Evolutionary conservation across 495 filamentous ascomycete species (phyloP).

Genomic region (Hypoxylon crocopeplum): DNA sequence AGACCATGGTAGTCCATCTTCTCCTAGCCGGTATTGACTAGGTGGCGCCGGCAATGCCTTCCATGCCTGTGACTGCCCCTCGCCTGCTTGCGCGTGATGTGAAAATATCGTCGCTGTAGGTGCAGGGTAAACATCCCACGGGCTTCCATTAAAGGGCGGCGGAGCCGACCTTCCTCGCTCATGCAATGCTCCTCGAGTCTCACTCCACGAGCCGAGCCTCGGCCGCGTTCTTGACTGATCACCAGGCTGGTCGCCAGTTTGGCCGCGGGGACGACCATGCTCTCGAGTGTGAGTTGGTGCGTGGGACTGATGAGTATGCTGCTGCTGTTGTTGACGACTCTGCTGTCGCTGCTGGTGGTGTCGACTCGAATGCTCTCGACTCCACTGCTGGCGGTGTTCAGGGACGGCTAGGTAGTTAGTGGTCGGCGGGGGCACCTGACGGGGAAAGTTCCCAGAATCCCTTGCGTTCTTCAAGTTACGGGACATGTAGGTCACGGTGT

Average conservation of each 20-base stretch:
- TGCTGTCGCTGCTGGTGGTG: slow-evolving; percentile 28
- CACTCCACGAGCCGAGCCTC: slow-evolving; percentile 36
- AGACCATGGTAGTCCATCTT: slow-evolving; percentile 55
- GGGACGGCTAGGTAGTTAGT: slow-evolving; percentile 50
- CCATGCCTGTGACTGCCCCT: slow-evolving; percentile 31
- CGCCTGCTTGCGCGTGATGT: slow-evolving; percentile 4
- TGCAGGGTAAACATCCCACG: slow-evolving; percentile 46
- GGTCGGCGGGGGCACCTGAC: slow-evolving; percentile 50
- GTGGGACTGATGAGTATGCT: slow-evolving; percentile 44
- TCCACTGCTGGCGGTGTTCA: slow-evolving; percentile 38
- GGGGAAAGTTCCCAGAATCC: slow-evolving; percentile 46
- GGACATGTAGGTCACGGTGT: slow-evolving; percentile 54
- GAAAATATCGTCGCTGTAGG: slow-evolving; percentile 29
- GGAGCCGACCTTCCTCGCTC: slow-evolving; percentile 54
- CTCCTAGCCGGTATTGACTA: slow-evolving; percentile 51
- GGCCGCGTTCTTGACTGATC: slow-evolving; percentile 33
- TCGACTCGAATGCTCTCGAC: slow-evolving; percentile 32
- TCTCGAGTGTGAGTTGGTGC: slow-evolving; percentile 16
- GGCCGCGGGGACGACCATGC: slow-evolving; percentile 24
- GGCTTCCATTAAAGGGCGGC: slow-evolving; percentile 51
- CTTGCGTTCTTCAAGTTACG: slow-evolving; percentile 46
- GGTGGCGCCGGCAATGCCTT: slow-evolving; percentile 51
- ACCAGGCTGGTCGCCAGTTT: slow-evolving; percentile 15
- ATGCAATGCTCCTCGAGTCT: slow-evolving; percentile 34
- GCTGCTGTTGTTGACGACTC: slow-evolving; percentile 34